Percentiles rank a stretch among this genome's conserved stretches.
Conservation (phyloP, 495 filamentous ascomycete genomes). For the Hypoxylon fragiforme region DNA sequence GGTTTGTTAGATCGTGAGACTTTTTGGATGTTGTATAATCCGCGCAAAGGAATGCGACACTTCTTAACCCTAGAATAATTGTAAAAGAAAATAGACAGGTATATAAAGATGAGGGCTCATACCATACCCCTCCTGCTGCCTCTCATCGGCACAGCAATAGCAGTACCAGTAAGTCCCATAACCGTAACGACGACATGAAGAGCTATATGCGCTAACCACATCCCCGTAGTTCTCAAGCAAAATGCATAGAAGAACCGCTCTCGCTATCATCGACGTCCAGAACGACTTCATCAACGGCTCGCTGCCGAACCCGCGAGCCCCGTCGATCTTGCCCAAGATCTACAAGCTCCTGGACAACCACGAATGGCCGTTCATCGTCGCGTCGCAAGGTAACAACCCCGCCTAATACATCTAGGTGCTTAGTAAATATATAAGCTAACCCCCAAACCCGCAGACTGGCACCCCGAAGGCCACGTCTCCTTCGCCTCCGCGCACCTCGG, state of each 20-base stretch:
- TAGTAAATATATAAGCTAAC: no score
- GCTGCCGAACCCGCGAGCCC: conserved; percentile 30
- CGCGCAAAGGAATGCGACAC: no score
- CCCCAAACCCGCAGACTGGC: conserved; percentile 23
- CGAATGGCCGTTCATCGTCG: conserved; percentile 39
- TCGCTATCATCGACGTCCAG: conserved; percentile 38
- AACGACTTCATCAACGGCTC: conserved; percentile 42
- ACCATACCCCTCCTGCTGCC: background rate
- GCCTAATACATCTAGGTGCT: no score
- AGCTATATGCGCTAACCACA: background rate
- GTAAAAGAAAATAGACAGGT: no score
- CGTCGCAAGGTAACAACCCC: conserved; percentile 40
- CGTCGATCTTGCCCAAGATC: conserved; percentile 36
- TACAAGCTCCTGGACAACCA: conserved; percentile 38
- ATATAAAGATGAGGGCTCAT: conserved; percentile 9
- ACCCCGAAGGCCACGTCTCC: conserved; percentile 34
- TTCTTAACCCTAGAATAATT: no score
- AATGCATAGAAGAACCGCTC: conserved; percentile 36
- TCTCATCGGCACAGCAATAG: conserved; percentile 1
- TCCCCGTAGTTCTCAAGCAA: conserved; percentile 20
- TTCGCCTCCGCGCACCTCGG: conserved; percentile 32
- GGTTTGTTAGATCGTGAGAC: no score
- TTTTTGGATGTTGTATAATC: no score
- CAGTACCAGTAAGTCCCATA: conserved; percentile 18
- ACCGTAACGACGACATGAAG: background rate